Evolutionary conservation across 306 rosid genomes (phyloP).

Genomic region (Boehmeria nivea): DNA sequence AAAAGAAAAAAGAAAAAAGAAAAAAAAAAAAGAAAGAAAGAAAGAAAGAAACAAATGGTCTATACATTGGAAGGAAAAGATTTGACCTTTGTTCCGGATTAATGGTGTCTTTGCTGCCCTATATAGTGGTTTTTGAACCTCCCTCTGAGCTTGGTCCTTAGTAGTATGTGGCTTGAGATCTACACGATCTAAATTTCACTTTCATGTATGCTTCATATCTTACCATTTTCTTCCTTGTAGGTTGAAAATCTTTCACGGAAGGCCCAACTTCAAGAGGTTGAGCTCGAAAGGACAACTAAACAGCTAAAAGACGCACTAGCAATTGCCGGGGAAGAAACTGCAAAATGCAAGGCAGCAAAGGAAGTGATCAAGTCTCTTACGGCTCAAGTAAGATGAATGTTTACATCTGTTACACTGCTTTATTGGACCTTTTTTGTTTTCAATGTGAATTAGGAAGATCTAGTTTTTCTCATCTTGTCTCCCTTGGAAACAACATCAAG

Average conservation of each 20-base stretch:
- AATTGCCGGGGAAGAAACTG: slow-evolving; percentile 84
- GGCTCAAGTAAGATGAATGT: slow-evolving; percentile 64
- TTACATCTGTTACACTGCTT: not conserved
- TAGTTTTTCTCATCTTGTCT: not conserved
- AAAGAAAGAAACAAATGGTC: too few species aligned
- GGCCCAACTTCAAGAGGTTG: slow-evolving; percentile 82
- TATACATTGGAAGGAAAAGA: too few species aligned
- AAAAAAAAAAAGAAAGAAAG: too few species aligned
- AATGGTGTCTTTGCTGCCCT: too few species aligned
- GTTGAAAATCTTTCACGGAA: slow-evolving; percentile 87
- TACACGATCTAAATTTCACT: too few species aligned
- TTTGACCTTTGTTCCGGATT: too few species aligned
- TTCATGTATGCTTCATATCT: too few species aligned
- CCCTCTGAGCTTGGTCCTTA: too few species aligned
- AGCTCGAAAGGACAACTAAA: slow-evolving; percentile 85
- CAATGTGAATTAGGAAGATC: not conserved
- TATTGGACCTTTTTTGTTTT: not conserved
- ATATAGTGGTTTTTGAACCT: too few species aligned
- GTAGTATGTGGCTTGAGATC: too few species aligned
- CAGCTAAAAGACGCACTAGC: slow-evolving; percentile 92
- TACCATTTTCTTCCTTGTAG: slow-evolving; percentile 34
- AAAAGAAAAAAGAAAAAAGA: too few species aligned
- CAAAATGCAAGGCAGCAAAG: slow-evolving; percentile 90
- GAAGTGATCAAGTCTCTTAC: slow-evolving; percentile 98
- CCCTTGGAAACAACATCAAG: too few species aligned